Evolutionary conservation across 2,329 filamentous ascomycete genomes (phyloP).

Genomic region (Sclerotinia sclerotiorum): DNA sequence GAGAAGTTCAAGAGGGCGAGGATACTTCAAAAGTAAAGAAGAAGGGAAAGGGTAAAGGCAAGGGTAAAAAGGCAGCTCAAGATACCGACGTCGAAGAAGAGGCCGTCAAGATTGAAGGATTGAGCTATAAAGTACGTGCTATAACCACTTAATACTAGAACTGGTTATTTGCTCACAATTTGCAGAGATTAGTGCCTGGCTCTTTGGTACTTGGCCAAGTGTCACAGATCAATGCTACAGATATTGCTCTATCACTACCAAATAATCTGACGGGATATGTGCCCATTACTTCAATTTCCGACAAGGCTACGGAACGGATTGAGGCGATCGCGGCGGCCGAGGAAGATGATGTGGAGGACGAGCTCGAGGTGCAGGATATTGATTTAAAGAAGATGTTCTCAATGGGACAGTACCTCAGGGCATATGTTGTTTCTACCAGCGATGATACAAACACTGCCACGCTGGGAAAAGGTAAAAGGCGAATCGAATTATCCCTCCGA

Average conservation of each 20-base stretch:
- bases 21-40: conserved; percentile 34
- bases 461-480: conserved; percentile 61
- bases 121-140: conserved; percentile 78
- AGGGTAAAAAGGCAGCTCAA: conserved; percentile 54
- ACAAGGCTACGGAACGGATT: conserved; percentile 72
- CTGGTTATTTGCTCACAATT: conserved; percentile 39
- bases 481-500: conserved; percentile 83
- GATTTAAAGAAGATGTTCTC: conserved; percentile 74
- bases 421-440: conserved; percentile 75
- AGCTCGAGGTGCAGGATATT: conserved; percentile 58
- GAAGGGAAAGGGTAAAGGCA: conserved; percentile 55
- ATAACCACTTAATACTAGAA: background rate
- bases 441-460: conserved; percentile 55
- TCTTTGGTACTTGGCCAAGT: conserved; percentile 87
- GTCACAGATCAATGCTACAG: conserved; percentile 73
- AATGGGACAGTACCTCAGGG: conserved; percentile 84
- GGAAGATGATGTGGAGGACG: conserved; percentile 55
- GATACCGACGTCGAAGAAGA: conserved; percentile 49
- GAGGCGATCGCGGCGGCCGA: conserved; percentile 65
- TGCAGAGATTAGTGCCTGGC: conserved; percentile 76
- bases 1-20: conserved; percentile 34
- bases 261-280: conserved; percentile 93
- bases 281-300: conserved; percentile 87
- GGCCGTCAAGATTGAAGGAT: conserved; percentile 73
- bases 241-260: conserved; percentile 79